Conservation (phyloP, 1,284 basidiomycete genomes). For the Trichosporon sp. region DNA sequence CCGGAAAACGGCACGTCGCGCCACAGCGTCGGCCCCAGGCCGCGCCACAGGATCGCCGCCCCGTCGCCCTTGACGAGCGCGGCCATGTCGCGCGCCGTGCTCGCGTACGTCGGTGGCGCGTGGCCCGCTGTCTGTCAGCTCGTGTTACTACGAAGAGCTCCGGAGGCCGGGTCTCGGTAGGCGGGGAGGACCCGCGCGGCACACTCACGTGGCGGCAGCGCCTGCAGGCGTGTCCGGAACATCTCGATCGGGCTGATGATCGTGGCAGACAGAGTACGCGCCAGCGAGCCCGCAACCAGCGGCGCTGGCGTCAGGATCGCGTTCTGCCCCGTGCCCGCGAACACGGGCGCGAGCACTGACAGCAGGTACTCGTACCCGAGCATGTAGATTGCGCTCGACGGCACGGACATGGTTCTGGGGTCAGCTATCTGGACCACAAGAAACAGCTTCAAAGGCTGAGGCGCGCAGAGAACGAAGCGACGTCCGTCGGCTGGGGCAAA, state of each 20-base stretch:
- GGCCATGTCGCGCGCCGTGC: constrained; percentile 36
- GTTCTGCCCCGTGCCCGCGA: constrained; percentile 28
- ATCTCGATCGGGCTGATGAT: constrained; percentile 87
- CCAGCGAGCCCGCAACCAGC: constrained; percentile 73
- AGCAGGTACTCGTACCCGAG: constrained; percentile 89
- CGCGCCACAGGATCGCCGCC: constrained; percentile 73
- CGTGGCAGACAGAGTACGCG: constrained; percentile 74
- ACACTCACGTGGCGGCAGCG: constrained; percentile 56
- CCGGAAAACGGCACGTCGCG: constrained; percentile 96
- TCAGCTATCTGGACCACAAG: not conserved
- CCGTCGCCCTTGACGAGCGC: constrained; percentile 63
- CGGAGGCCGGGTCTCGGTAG: not conserved
- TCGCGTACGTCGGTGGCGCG: constrained; percentile 61
- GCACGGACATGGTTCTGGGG: constrained; percentile 78
- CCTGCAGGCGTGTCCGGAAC: constrained; percentile 88
- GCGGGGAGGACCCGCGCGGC: not conserved
- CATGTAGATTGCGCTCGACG: constrained; percentile 91
- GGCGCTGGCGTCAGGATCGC: constrained; percentile 60
- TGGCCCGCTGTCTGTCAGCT: constrained; percentile 50
- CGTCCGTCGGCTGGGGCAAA: no score
- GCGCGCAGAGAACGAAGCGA: no score
- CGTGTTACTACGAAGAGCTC: not conserved
- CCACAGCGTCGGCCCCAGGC: constrained; percentile 87
- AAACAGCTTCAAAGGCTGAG: not conserved
- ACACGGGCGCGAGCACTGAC: constrained; percentile 39